Percentiles rank a stretch among this genome's conserved stretches.
These are phyloP conservation scores for Exophiala oligosperma DNA, from an alignment of 2,329 filamentous ascomycete species.

Conservation along the genomic window DNA sequence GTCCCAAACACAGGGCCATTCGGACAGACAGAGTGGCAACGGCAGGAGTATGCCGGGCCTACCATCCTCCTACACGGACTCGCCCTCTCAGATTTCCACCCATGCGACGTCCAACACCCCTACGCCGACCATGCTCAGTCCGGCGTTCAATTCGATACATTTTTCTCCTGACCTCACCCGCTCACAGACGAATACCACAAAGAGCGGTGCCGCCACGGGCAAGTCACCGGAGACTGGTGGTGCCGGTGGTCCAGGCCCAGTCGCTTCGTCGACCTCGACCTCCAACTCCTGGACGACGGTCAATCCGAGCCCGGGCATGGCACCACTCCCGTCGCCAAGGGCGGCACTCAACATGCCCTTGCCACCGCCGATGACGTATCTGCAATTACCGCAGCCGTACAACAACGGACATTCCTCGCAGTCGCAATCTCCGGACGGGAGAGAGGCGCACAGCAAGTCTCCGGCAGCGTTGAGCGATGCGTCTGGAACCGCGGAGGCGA, in stretches of 20 bases:
- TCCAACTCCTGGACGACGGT: slow-evolving; percentile 15
- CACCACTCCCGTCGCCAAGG: slow-evolving; percentile 29
- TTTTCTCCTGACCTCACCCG: slow-evolving; percentile 22
- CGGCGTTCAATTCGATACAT: slow-evolving; percentile 30
- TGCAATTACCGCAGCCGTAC: slow-evolving; percentile 33
- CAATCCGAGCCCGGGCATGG: slow-evolving; percentile 22
- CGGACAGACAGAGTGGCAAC: slow-evolving; percentile 13
- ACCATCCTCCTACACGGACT: slow-evolving; percentile 36
- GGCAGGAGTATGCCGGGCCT: slow-evolving; percentile 19
- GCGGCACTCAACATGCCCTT: slow-evolving; percentile 32
- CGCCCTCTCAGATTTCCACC: slow-evolving; percentile 37
- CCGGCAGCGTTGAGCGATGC: slow-evolving; percentile 40
- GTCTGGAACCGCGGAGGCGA: slow-evolving; percentile 70
- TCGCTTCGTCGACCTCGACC: slow-evolving; percentile 3
- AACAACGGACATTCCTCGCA: slow-evolving; percentile 7
- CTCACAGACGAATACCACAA: slow-evolving; percentile 12
- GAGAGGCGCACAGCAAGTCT: slow-evolving; percentile 15
- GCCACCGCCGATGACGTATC: slow-evolving; percentile 18
- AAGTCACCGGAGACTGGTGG: slow-evolving; percentile 4
- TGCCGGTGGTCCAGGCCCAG: too few relatives aligned
- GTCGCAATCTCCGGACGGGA: slow-evolving; percentile 39
- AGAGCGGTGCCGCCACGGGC: slow-evolving; percentile 4
- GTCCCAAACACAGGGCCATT: slow-evolving; percentile 11
- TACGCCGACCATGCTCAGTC: slow-evolving; percentile 25
- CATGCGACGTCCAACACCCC: slow-evolving; percentile 26